Evolutionary conservation across 306 rosid species (phyloP).

Genomic region (Castanea crenata): DNA sequence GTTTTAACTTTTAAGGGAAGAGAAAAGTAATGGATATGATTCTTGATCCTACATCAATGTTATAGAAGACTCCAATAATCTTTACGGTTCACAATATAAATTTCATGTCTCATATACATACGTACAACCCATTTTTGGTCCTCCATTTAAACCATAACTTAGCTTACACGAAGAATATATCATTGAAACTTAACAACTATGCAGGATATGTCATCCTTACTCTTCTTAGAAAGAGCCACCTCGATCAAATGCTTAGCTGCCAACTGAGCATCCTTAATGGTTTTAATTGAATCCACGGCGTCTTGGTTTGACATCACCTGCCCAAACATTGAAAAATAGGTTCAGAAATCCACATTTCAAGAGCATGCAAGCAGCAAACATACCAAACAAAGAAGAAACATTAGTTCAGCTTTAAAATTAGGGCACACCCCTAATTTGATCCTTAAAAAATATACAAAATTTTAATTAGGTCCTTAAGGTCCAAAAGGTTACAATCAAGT

Average conservation of each 20-base stretch:
- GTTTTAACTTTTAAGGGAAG: not conserved
- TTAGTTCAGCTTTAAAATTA: too few relatives aligned
- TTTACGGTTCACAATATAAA: not conserved
- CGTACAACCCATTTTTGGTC: not conserved
- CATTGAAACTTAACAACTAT: conserved; percentile 44
- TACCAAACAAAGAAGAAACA: not conserved
- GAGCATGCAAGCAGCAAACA: not conserved
- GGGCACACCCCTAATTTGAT: too few relatives aligned
- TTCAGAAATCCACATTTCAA: not conserved
- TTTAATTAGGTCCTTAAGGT: too few relatives aligned
- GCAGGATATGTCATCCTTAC: conserved; percentile 63
- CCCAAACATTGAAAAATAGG: not conserved
- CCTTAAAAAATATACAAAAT: too few relatives aligned
- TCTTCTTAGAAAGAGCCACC: conserved; percentile 45
- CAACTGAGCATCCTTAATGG: conserved; percentile 39
- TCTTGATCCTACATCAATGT: conserved; percentile 9
- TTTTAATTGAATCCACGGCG: conserved; percentile 44
- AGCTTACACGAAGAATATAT: not conserved
- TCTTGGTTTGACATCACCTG: conserved; percentile 58
- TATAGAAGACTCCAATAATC: conserved; percentile 4
- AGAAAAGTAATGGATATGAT: not conserved
- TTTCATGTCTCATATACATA: conserved; percentile 12
- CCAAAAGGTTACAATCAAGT: too few relatives aligned
- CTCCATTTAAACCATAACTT: not conserved
- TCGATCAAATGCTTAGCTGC: conserved; percentile 53